Evolutionary conservation across 257 asterid species (phyloP), one percentile per base, ranked within the genome.

Genomic region (Leptodermis oblonga): DNA sequence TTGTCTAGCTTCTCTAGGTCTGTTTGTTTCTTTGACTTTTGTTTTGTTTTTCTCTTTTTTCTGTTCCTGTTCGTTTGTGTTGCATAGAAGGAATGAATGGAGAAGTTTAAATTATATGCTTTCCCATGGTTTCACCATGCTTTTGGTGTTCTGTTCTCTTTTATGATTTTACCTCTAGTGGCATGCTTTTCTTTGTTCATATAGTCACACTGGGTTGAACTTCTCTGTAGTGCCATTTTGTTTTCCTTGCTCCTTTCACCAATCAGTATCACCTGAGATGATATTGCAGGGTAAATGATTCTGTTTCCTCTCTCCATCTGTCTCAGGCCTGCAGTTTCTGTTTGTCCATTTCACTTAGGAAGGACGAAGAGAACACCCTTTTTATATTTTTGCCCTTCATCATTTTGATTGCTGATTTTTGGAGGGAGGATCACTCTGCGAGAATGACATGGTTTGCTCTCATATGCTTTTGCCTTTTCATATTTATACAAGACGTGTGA

Each of bases 1-100:
- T n/a, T n/a, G n/a, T 82, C 3, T 73, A 81, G 75, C 62, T 30
- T n/a, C 65, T 23, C 5, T 77, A 41, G 43, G 73, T 72, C 75
- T 69, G 66, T 56, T 70, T 67, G 54, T 39, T 20, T 25, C 22
- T 65, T 51, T 59, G 43, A 33, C 20, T 31, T 22, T 28, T 25
- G 3, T 59, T 60, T 4, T 15, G 36, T n/a, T n/a, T n/a, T n/a
- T n/a, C n/a, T n/a, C n/a, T n/a, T n/a, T n/a, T n/a, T n/a, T n/a
- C n/a, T n/a, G n/a, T n/a, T n/a, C n/a, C n/a, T 58, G 68, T 7
- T 28, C 23, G 15, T 45, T 25, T 42, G 9, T 22, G 48, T 60
- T 65, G 33, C 25, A 65, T 28, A 54, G 36, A 17, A 53, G 10
- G 37, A 12, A 15, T 23, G 25, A n/a, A 58, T 65, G 30, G 55